Conservation (phyloP, 306 rosid species). For the Cucumis cinereus region DNA sequence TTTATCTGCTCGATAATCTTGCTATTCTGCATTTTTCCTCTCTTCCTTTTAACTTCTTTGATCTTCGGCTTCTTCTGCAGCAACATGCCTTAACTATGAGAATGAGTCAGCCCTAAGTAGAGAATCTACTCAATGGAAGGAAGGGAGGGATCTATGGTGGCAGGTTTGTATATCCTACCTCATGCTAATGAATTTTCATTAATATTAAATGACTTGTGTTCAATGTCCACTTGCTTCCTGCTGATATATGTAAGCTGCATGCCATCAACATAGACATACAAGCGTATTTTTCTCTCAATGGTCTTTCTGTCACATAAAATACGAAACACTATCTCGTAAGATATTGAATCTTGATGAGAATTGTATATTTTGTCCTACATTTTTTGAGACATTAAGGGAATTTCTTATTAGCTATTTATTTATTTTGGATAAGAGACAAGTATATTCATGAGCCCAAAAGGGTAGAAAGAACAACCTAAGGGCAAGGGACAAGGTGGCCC, state of each 20-base stretch:
- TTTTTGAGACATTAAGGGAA: not conserved
- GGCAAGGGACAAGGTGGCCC: too few relatives aligned
- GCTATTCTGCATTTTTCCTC: slow-evolving; percentile 1
- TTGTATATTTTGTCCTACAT: not conserved
- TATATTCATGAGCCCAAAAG: too few relatives aligned
- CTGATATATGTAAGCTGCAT: not conserved
- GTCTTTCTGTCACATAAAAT: not conserved
- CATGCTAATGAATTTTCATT: not conserved
- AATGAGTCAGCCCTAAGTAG: slow-evolving; percentile 55
- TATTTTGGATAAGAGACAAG: too few relatives aligned
- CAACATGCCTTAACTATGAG: slow-evolving; percentile 59
- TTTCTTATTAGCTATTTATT: not conserved
- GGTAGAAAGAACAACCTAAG: too few relatives aligned
- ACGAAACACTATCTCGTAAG: not conserved
- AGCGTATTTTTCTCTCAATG: not conserved
- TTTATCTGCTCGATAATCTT: not conserved
- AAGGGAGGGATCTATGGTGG: slow-evolving; percentile 94
- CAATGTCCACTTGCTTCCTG: not conserved
- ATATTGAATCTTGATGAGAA: not conserved
- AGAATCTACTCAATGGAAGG: slow-evolving; percentile 60
- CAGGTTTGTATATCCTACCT: slow-evolving; percentile 50
- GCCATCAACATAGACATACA: not conserved
- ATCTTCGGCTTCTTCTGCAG: slow-evolving; percentile 21
- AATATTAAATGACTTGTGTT: not conserved
- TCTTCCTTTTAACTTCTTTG: slow-evolving; percentile 7